Base-by-base conservation (phyloP, 192 early-diverging fungal species). In the Mortierella claussenii region DNA sequence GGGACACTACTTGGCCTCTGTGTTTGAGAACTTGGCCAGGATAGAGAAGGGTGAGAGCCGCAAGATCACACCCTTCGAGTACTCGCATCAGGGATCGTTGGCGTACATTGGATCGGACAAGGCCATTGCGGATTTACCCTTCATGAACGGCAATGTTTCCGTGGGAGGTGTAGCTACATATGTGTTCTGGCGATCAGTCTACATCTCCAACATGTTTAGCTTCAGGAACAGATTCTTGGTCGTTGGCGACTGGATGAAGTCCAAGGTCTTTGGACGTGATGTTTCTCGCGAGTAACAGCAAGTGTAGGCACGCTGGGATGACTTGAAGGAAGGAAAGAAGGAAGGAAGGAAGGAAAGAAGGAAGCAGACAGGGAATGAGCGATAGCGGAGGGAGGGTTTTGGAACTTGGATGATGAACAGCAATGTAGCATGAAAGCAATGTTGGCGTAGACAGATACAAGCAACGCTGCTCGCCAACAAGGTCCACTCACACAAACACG, bases 91-190 rank as follows among this genome's bases (percentile, higher is more conserved):
- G 67, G 96, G 95, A 28, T 93, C 93, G 10, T 73, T 97, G 45
- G 95, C 94, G 17, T 97, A 98, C 75, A 92, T 98, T 83, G 94
- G 95, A 11, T 87, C 87, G n/a, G 96, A 98, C 64, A 90, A 91
- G 81, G 96, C 95, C 36, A 96, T 98, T 81, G 95, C 95, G 4
- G 95, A 98, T 59, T 69, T 98, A n/a, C 96, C 94, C 17, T 83
- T 91, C 69, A 80, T 86, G 71, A 85, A 85, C 80, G 83, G 83
- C 51, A 90, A 89, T 59, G 79, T 91, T 20, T 83, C 88, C 1
- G 81, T 88, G 4, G 87, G 89, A 57, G 89, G 89, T 50, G 79
- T 92, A 42, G 85, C 90, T 30, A 90, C 89, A 10, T 93, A 87
- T 76, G 85, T 90, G 67, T 92, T 92, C 86, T 91, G 90, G 91